These are phyloP conservation scores for Phytophthora litchii DNA, from an alignment of 352 stramenopile species.

Conservation along the genomic window DNA sequence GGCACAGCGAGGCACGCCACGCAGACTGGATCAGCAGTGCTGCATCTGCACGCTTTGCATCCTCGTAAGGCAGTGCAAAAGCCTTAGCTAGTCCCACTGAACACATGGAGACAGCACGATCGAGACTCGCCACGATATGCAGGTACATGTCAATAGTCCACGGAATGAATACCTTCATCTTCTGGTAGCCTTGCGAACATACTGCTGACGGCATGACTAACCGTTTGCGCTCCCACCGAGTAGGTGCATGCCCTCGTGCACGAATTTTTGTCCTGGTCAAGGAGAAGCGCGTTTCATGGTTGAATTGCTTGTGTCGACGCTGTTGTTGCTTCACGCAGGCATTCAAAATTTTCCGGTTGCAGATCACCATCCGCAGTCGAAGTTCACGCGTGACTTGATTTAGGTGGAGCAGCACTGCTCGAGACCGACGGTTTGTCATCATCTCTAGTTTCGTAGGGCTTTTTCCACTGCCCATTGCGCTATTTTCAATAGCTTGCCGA, in stretches of 20 bases:
- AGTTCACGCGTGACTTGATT: conserved; percentile 52
- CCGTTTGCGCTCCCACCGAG: conserved; percentile 42
- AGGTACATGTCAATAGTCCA: conserved; percentile 85
- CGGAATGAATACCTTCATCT: conserved; percentile 70
- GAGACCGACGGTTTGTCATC: conserved; percentile 23
- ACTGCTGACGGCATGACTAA: conserved; percentile 1
- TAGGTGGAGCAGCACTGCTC: conserved; percentile 55
- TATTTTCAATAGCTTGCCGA: conserved; percentile 19
- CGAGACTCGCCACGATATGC: conserved; percentile 53
- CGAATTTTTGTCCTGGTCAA: conserved; percentile 43
- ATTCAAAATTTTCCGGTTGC: conserved; percentile 63
- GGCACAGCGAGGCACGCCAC: conserved; percentile 49
- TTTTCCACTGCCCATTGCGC: background rate
- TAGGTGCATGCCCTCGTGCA: conserved; percentile 50
- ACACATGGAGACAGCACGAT: conserved; percentile 36
- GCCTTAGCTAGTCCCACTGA: conserved; percentile 36
- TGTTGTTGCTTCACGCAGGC: conserved; percentile 60
- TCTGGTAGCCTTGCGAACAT: conserved; percentile 34
- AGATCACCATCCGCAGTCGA: conserved; percentile 59
- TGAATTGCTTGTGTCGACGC: conserved; percentile 14
- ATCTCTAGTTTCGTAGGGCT: conserved; percentile 6
- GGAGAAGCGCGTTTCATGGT: conserved; percentile 32
- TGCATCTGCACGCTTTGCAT: conserved; percentile 50
- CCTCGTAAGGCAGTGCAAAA: conserved; percentile 66
- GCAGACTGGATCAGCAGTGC: conserved; percentile 56